These are phyloP conservation scores for Phylloporus rhodoxanthus DNA, from an alignment of 768 basidiomycete genomes.

Conservation along the genomic window DNA sequence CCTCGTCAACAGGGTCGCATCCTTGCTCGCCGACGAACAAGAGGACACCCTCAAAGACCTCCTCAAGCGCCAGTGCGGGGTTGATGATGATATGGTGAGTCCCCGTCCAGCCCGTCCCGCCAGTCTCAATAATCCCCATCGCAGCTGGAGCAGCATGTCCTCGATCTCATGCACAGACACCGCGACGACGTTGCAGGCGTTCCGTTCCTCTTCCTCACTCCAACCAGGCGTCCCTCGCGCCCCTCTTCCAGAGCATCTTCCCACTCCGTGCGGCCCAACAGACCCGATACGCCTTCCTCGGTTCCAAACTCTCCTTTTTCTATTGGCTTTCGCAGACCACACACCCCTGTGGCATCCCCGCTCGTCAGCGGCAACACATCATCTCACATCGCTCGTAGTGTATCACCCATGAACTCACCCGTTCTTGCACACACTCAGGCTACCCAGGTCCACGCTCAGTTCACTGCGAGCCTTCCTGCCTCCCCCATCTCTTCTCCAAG, in stretches of 20 bases:
- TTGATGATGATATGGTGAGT: conserved; percentile 65
- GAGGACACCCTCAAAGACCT: conserved; percentile 81
- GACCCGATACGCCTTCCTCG: conserved; percentile 73
- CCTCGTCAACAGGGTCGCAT: conserved; percentile 67
- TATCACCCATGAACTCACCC: conserved; percentile 61
- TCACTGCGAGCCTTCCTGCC: conserved; percentile 74
- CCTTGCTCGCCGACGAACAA: conserved; percentile 70
- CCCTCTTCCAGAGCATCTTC: conserved; percentile 76
- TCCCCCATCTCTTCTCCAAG: conserved; percentile 84
- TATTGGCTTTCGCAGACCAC: conserved; percentile 68
- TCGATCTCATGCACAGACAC: conserved; percentile 95
- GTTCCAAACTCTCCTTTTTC: conserved; percentile 74
- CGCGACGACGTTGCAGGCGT: conserved; percentile 79
- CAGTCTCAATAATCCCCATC: conserved; percentile 18
- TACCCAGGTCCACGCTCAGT: conserved; percentile 53
- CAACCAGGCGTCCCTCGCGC: conserved; percentile 72
- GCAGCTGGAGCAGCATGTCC: conserved; percentile 80
- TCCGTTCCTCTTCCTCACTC: conserved; percentile 77
- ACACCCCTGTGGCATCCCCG: conserved; percentile 74
- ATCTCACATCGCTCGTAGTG: conserved; percentile 53
- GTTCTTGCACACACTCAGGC: conserved; percentile 52
- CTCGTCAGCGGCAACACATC: conserved; percentile 50
- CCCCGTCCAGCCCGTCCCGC: conserved; percentile 5
- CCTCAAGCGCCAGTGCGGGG: conserved; percentile 63
- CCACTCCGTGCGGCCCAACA: conserved; percentile 58